Base-by-base conservation (phyloP, 768 basidiomycete species). In the Termitomyces sp. region DNA sequence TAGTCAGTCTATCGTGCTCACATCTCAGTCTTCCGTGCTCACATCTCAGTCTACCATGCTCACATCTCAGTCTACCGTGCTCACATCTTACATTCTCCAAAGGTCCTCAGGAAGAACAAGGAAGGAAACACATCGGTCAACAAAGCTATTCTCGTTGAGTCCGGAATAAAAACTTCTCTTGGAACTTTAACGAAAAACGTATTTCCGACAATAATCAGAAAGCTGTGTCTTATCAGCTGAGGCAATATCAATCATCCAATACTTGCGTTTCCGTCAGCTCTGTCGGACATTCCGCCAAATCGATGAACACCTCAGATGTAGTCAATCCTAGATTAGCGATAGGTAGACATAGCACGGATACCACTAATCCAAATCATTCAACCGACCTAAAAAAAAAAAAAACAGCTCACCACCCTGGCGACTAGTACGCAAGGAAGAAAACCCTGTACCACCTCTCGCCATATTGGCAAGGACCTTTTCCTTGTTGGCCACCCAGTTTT, bases 401-500 rank as follows among this genome's bases (percentile, higher is more conserved):
- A 98, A 90, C 0, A 94, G 92, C 7, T 90, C 86, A 11, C 88
- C 81, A 38, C 97, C 97, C 81, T 98, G 92, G 32, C 91, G 88
- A 63, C 55, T 62, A 3, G 80, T 88, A 96, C 12, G 96, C 97
- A 37, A 99, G 84, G 88, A 99, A 99, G 84, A 90, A 98, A 4
- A 86, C 86, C 66, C 96, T 84, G 80, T 89, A 98, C 94, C 94
- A 94, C 68, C 85, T 82, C 37, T 96, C 93, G 57, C 96, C 96
- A 71, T 99, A 99, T 74, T 90, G 59, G 79, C 93, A 43, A 91
- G 65, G 54, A 97, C 88, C 74, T 91, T 89, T 49, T 95, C 94
- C 79, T 90, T 89, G 83, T 99, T 98, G 61, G 80, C 79, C 47
- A 96, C 74, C 97, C 97, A 99, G 85, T 98, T 98, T 72, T 92